phyloP scores from a whole-genome alignment of 345 rosid species.

The Dipteronia sinensis region DNA sequence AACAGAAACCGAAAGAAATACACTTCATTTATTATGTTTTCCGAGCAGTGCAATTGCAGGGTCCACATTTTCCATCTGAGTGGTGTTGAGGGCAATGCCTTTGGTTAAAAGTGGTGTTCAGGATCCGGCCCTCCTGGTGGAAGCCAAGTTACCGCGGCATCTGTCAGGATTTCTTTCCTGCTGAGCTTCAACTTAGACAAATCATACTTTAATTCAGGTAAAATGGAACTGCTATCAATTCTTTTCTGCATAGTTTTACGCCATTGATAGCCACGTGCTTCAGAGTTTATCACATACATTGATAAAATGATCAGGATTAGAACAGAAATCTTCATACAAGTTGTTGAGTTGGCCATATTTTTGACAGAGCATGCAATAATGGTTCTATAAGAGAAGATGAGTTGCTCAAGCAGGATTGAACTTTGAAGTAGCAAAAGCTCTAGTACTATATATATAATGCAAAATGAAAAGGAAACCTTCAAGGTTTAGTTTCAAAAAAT shows the following conservation, averaged over 20 bases:
- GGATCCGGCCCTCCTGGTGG: conserved; percentile 47
- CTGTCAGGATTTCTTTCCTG: conserved; percentile 9
- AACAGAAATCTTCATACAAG: conserved; percentile 11
- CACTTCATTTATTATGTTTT: not conserved
- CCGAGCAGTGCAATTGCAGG: not conserved
- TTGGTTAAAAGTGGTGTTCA: conserved; percentile 29
- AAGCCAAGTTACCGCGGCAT: conserved; percentile 11
- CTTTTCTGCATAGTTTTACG: conserved; percentile 17
- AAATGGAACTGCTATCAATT: conserved; percentile 24
- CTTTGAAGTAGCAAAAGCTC: not conserved
- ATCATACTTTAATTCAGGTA: conserved; percentile 23
- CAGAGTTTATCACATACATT: conserved; percentile 1
- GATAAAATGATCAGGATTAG: conserved; percentile 32
- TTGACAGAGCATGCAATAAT: not conserved
- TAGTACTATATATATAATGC: conserved; percentile 13
- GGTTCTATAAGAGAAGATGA: not conserved
- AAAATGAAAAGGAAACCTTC: conserved; percentile 13
- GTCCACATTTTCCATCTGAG: not conserved
- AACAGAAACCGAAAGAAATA: no score
- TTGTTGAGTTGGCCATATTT: conserved; percentile 20
- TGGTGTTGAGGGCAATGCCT: conserved; percentile 17
- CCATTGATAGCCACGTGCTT: conserved; percentile 20
- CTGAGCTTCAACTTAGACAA: conserved; percentile 16
- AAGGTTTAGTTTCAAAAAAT: not conserved
- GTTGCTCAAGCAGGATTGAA: not conserved